Base-by-base conservation (phyloP, 345 rosid species). In the Barbarea vulgaris region DNA sequence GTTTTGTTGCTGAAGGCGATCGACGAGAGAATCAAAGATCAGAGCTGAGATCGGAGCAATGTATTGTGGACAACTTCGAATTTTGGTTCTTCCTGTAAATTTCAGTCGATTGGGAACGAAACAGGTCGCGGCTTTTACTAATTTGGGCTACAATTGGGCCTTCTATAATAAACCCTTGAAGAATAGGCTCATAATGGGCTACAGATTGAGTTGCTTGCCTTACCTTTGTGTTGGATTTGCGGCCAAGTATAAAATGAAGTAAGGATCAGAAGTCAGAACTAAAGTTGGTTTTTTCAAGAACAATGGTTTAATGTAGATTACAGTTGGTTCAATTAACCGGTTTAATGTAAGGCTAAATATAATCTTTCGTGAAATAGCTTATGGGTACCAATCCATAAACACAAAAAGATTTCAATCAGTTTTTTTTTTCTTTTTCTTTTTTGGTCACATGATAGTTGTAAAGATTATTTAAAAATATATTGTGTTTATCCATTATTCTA, bases 11-110 rank as follows among this genome's bases (percentile, higher is more conserved):
- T 13, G 7, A 41, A 5, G 46, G n/a, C n/a, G 46, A 48, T 47
- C 3, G 69, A 64, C 28, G 56, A 50, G 50, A 56, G 33, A n/a
- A 19, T 11, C 61, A 14, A 21, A 54, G 39, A 53, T 53, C 21
- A 33, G 9, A 68, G 39, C 50, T 70, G 64, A 56, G 78, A 39
- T 73, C 44, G 36, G 64, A 73, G 55, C 6, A 54, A 63, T 25
- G 37, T 5, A n/a, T n/a, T n/a, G n/a, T n/a, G n/a, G 55, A 53
- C 15, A 37, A 17, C 17, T 48, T 60, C 50, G 36, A 70, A 42
- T 34, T 71, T 3, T 17, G 18, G n/a, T 27, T 41, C 3, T 21
- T 39, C 28, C 53, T 19, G 21, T 21, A 7, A 34, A 1, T 34
- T 33, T 31, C 57, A 21, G 31, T 33, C 54, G 12, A 64, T 44